Evolutionary conservation across 129 eudicot genomes (phyloP), one percentile per base, ranked within the genome.

Genomic region (Dittrichia graveolens): DNA sequence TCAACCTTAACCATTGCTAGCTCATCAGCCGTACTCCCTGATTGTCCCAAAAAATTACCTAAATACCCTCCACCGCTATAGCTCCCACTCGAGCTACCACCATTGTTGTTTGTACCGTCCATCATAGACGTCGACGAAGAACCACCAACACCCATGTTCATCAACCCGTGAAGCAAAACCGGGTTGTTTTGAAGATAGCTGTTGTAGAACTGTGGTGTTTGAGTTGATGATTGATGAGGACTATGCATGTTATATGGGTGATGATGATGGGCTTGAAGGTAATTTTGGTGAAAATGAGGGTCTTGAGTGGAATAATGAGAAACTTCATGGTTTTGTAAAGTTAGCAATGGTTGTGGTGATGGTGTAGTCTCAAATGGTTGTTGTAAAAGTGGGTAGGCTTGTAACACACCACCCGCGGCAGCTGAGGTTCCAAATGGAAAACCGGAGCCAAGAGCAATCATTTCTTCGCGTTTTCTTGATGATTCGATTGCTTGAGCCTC

Each of bases 401-500:
- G 87, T 45, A 83, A 65, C 8, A 81, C 79, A 5, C 78, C 77
- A 13, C 82, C 82, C 2, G 76, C 66, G 0, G 82, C 7, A 12
- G 78, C 84, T 0, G 96, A 58, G 65, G 76, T 65, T 8, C 85
- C 86, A 65, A 86, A 87, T 0, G 82, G 88, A 70, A 87, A 83
- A 43, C 80, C 73, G 0, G 94, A 83, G 12, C 92, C 89, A 8
- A 93, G 74, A 11, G 96, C 88, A 0, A 88, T 47, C 89, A 90
- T 86, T 72, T 87, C 97, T 8, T 90, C 98, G 8, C 96, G 88
- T 57, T 90, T 90, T 67, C 99, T 75, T 6, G 96, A 88, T 0
- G 99, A 84, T 46, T 95, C 99, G 0, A 95, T 61, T 1, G 96
- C 99, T 56, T 95, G 99, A 0, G 99, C 99, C 71, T 94, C 99